phyloP scores from a whole-genome alignment of 192 early-diverging fungal species.

The Phlyctochytrium bullatum region DNA sequence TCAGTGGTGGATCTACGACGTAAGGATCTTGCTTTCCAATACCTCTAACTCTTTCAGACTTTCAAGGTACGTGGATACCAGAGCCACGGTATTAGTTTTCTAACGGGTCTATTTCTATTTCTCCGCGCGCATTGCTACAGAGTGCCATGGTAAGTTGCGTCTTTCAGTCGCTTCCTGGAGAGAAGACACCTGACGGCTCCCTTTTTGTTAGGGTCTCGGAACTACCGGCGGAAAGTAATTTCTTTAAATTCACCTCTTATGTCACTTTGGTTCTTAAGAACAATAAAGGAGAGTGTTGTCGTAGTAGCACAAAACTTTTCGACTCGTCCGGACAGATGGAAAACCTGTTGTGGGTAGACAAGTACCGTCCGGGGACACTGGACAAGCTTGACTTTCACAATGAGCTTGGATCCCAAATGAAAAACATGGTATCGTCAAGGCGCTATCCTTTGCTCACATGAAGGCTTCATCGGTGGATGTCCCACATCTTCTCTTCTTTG shows the following conservation, averaged over 20 bases:
- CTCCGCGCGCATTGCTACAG: no score
- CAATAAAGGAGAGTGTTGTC: no score
- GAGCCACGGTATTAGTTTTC: no score
- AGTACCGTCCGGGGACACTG: conserved; percentile 81
- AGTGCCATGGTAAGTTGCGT: no score
- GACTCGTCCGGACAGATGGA: no score
- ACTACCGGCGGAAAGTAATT: conserved; percentile 1
- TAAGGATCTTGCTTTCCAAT: neutral
- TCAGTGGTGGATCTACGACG: conserved; percentile 19
- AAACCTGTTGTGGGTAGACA: conserved; percentile 82
- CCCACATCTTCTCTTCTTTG: conserved; percentile 94
- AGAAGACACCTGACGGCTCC: no score
- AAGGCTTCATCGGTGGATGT: conserved; percentile 72
- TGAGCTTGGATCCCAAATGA: conserved; percentile 72
- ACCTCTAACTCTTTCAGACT: neutral
- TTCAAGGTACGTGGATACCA: neutral
- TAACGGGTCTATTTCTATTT: no score
- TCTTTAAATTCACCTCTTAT: neutral
- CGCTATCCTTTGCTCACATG: neutral
- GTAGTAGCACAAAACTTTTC: no score
- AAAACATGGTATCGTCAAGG: conserved; percentile 58
- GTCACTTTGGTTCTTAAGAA: no score
- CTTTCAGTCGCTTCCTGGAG: no score
- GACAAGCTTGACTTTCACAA: conserved; percentile 80
- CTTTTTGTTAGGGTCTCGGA: neutral